Conservation (phyloP, 1,284 basidiomycete genomes). For the Apiotrichum sp. region DNA sequence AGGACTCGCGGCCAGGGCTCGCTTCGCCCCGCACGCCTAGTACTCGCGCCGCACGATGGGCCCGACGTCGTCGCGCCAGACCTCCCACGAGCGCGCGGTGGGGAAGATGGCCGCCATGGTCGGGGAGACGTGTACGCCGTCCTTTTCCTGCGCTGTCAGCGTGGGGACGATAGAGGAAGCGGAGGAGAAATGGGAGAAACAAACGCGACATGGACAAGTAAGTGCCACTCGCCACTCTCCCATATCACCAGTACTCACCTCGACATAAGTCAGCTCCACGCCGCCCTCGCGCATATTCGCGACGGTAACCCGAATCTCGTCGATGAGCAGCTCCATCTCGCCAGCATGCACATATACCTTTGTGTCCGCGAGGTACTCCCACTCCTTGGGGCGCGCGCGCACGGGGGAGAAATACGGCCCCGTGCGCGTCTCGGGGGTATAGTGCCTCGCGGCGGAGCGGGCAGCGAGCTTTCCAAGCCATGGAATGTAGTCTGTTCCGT, state of each 20-base stretch:
- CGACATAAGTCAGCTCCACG: slow-evolving; percentile 5
- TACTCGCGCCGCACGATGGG: background rate
- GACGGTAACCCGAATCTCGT: slow-evolving; percentile 10
- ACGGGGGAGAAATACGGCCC: slow-evolving; percentile 9
- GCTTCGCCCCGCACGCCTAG: too few relatives aligned
- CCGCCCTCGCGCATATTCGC: slow-evolving; percentile 7
- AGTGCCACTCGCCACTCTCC: background rate
- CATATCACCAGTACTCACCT: slow-evolving; percentile 1
- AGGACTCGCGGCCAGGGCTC: too few relatives aligned
- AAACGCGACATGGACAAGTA: background rate
- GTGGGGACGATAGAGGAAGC: too few relatives aligned
- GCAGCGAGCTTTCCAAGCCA: background rate
- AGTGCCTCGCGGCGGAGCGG: slow-evolving; percentile 3
- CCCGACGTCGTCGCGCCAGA: background rate
- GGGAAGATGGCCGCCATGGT: slow-evolving; percentile 2
- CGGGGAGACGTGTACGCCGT: background rate
- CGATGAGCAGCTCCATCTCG: slow-evolving; percentile 9
- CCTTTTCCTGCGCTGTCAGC: background rate
- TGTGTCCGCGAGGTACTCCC: background rate
- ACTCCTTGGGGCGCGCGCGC: background rate
- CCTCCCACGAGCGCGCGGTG: background rate
- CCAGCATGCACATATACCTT: slow-evolving; percentile 13
- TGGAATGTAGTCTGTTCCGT: slow-evolving; percentile 6
- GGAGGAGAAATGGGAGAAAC: too few relatives aligned
- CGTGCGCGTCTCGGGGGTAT: background rate